Evolutionary conservation across 225 moss, liverwort and hornwort genomes (phyloP), one percentile per base, ranked within the genome.

Genomic region (Pleurozium schreberi): DNA sequence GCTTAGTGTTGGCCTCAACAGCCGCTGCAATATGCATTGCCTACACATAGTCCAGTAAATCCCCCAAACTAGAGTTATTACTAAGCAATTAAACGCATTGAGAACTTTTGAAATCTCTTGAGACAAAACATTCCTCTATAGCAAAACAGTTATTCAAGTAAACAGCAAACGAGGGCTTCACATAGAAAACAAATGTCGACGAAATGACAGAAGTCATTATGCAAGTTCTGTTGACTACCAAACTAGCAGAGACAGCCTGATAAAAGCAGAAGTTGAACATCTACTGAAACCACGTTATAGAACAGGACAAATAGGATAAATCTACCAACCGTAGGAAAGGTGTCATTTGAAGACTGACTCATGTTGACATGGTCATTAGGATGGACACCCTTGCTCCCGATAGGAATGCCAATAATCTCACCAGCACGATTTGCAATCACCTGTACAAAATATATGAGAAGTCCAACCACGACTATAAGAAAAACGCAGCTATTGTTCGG

Each of bases 11-110:
- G 55, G 92, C 92, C 92, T 98, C 96, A 60, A 95, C 76, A 92
- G 95, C 96, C 81, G 96, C 98, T 85, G 98, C 98, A 84, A 98
- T 97, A 82, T 98, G 98, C 98, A 98, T 98, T 42, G 96, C 98
- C 98, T 98, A 91, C 50, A 90, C 63, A 88, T 53, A 90, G 45
- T 40, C 85, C 69, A 89, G 55, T 38, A 53, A 78, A 79, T 79
- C 81, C 82, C 74, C 73, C 45, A 76, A 77, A 87, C 36, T 27
- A 81, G 80, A 81, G 40, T 75, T 81, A 67, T 36, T 60, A 50
- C 55, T 55, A 78, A 75, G 34, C 53, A 80, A 73, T 26, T 36
- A 25, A 57, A 84, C 45, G 73, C 74, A 86, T 11, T 57, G 20
- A 67, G 66, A 80, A 53, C 76, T 22, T n/a, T 69, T 42, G 34